Percentiles rank a stretch among this genome's conserved stretches.
These are phyloP conservation scores for Saccharomycopsis microspora DNA, from an alignment of 805 yeast genomes.

Conservation along the genomic window DNA sequence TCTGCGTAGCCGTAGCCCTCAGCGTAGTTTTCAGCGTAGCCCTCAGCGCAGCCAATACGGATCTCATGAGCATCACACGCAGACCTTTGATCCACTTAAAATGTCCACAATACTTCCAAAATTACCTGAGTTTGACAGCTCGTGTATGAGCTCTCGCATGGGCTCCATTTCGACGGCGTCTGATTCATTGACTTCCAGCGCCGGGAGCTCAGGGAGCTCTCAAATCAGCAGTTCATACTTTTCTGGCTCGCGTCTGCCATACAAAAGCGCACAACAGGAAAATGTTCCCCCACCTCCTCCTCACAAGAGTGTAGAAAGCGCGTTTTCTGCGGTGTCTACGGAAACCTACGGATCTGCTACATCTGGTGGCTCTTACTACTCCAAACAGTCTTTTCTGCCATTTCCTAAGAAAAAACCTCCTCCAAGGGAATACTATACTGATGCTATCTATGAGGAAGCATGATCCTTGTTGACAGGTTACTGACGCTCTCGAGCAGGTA, in stretches of 20 bases:
- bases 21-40: too few relatives aligned
- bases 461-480: too few relatives aligned
- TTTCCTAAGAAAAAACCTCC: conserved; percentile 10
- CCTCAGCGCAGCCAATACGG: too few relatives aligned
- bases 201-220: too few relatives aligned
- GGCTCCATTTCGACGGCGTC: too few relatives aligned
- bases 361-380: not conserved
- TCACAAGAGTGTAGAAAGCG: conserved; percentile 2
- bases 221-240: too few relatives aligned
- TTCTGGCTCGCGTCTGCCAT: too few relatives aligned
- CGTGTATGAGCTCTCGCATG: not conserved
- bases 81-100: conserved; percentile 2
- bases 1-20: too few relatives aligned
- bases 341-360: not conserved
- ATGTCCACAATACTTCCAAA: conserved; percentile 10
- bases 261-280: not conserved
- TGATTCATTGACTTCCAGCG: too few relatives aligned
- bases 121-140: conserved; percentile 6
- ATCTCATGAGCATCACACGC: not conserved
- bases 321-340: not conserved
- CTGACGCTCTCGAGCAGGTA: too few relatives aligned
- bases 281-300: conserved; percentile 10
- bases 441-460: too few relatives aligned
- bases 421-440: not conserved
- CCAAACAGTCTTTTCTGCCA: conserved; percentile 6